Evolutionary conservation across 495 filamentous ascomycete genomes (phyloP), one percentile per base, ranked within the genome.

Genomic region (Penicillium lagena): DNA sequence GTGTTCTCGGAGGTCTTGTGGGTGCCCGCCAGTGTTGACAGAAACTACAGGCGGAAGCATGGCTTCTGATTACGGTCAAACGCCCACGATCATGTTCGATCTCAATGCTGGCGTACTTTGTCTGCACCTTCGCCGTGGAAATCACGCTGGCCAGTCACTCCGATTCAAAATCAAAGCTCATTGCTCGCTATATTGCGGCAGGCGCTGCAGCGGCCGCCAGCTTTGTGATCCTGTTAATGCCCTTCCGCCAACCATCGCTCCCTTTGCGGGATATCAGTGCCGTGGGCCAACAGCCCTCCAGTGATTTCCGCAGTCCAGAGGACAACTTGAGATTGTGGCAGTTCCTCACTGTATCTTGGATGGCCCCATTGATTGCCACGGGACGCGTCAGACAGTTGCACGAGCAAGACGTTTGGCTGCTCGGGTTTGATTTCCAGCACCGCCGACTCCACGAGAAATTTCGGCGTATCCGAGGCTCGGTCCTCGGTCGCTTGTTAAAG

Each of bases 341-440:
- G 54, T 94, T 82, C 55, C 81, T 89, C 66, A 82, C 79, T 2
- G 83, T 94, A 6, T 88, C 85, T 0, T 94, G 88, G 88, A 82
- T 94, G 78, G 68, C 69, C 4, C 82, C 87, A 0, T 62, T 94
- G 27, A 88, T 90, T 35, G 63, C 71, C 2, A 46, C 77, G 13
- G 87, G 84, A 6, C 74, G 70, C 32, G 70, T 69, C 29, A 66
- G 78, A 42, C 78, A 85, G 56, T 57, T 94, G 5, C 66, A 90
- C 51, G 80, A 91, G 37, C 74, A 81, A 39, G 87, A 93, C 59
- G 85, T 94, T 5, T 94, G 87, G 87, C 59, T 71, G 17, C 68
- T 91, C 8, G 75, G 77, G 0, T 85, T 78, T 49, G 82, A 90
- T 45, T 94, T 89, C 46, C 85, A 90, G 46, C 87, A 91, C 51